Evolutionary conservation across 768 basidiomycete species (phyloP).

Genomic region (Termitomyces sp.): DNA sequence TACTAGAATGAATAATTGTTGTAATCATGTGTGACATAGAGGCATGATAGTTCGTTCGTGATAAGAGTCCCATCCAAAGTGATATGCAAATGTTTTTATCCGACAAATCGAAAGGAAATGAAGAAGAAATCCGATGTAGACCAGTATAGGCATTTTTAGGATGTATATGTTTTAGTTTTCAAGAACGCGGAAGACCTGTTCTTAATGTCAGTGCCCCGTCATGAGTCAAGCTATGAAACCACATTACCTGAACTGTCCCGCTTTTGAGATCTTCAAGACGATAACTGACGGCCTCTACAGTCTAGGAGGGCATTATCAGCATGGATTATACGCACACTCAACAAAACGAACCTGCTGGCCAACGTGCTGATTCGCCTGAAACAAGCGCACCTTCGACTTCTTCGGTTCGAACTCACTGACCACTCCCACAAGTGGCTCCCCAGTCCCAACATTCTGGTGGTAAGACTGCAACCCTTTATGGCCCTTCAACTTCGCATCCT

Average conservation of each 20-base stretch:
- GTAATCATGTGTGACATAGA: not conserved
- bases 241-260: constrained; percentile 67
- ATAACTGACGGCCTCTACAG: constrained; percentile 1
- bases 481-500: constrained; percentile 67
- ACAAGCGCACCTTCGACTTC: constrained; percentile 81
- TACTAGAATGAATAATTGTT: constrained; percentile 4
- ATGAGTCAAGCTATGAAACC: not conserved
- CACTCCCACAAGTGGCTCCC: constrained; percentile 64
- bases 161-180: constrained; percentile 20
- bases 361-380: constrained; percentile 85
- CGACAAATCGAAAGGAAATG: not conserved
- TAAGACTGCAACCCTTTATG: constrained; percentile 83
- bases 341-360: constrained; percentile 62
- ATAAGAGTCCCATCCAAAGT: constrained; percentile 1
- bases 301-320: not conserved
- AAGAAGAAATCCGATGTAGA: not conserved
- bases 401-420: constrained; percentile 80
- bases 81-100: not conserved
- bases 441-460: constrained; percentile 46
- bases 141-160: not conserved
- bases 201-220: not conserved
- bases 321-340: not conserved
- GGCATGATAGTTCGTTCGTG: not conserved
- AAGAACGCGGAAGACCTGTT: constrained; percentile 33
- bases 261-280: constrained; percentile 63